Conservation (phyloP, 2,329 filamentous ascomycete genomes). For the Ophiostoma himal-ulmi region DNA sequence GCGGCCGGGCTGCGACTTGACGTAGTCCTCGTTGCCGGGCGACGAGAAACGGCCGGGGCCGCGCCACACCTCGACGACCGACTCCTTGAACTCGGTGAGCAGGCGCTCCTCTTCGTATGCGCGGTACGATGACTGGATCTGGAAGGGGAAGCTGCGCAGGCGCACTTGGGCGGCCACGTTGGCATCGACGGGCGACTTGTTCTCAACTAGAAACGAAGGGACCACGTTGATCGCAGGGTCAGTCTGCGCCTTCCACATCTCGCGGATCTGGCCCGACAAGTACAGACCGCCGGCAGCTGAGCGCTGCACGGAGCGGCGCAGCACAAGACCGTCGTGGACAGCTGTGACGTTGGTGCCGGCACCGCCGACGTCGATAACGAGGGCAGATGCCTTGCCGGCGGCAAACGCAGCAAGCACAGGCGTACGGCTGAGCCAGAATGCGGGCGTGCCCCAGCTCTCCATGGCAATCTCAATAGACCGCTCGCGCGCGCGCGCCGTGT, state of each 20-base stretch:
- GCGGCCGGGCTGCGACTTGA: slow-evolving; percentile 66
- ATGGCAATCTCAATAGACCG: slow-evolving; percentile 94
- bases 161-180: slow-evolving; percentile 70
- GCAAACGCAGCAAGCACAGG: slow-evolving; percentile 89
- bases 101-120: slow-evolving; percentile 86
- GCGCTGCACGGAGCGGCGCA: slow-evolving; percentile 82
- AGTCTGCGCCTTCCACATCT: slow-evolving; percentile 57
- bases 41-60: slow-evolving; percentile 63
- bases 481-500: slow-evolving; percentile 77
- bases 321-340: slow-evolving; percentile 87
- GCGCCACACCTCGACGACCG: slow-evolving; percentile 88
- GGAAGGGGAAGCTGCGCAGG: slow-evolving; percentile 61
- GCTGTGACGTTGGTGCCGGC: slow-evolving; percentile 84
- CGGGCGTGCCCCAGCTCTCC: slow-evolving; percentile 92
- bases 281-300: slow-evolving; percentile 84
- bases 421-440: slow-evolving; percentile 86
- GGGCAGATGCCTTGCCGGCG: slow-evolving; percentile 83
- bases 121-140: slow-evolving; percentile 65
- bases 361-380: slow-evolving; percentile 88
- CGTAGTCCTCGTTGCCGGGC: slow-evolving; percentile 69
- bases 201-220: slow-evolving; percentile 81
- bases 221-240: slow-evolving; percentile 55
- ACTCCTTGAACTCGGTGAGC: slow-evolving; percentile 95
- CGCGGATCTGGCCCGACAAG: slow-evolving; percentile 80
- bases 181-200: slow-evolving; percentile 84